Evolutionary conservation across 192 early-diverging fungal genomes (phyloP), one percentile per base, ranked within the genome.

Genomic region (Coemansia sp.): DNA sequence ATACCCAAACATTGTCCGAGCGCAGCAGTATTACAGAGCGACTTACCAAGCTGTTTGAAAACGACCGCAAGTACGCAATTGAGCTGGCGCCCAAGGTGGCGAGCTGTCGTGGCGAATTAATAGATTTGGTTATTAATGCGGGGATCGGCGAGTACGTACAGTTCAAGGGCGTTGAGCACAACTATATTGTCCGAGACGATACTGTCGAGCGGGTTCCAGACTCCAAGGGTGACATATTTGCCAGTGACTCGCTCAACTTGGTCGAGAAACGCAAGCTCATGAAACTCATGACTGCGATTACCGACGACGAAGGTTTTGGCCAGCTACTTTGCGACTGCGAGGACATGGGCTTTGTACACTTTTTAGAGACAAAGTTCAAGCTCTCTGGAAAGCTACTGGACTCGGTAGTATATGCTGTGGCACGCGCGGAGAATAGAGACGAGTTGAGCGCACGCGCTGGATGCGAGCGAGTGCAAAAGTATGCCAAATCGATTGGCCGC

Each of bases 141-240:
- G 93, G 92, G 7, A 90, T 95, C 16, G 92, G 92, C 27, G 89
- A 89, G 40, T 95, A 96, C 84, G 74, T 97, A 27, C 95, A 97
- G 73, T 98, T 98, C 77, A 91, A 92, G 65, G 88, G 89, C 7
- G 68, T 96, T 13, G 95, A 95, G 60, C 75, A 83, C 11, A 90
- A 89, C 10, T 90, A 86, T 39, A 65, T 96, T 16, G 65, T 66
- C 16, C 78, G 71, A 43, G 69, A 85, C 24, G 72, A 65, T 3
- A 43, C 33, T 0, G 72, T 88, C 18, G 86, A 90, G 53, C 75
- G 90, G 79, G 92, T 95, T 5, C 97, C 97, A 1, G 87, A 90
- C 20, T 91, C 92, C 53, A 97, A 96, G 75, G 95, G 95, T 72
- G 97, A 97, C 74, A 87, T 98, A 18, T 98, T 98, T 87, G 86